Evolutionary conservation across 306 rosid species (phyloP).

Genomic region (Castanea crenata): DNA sequence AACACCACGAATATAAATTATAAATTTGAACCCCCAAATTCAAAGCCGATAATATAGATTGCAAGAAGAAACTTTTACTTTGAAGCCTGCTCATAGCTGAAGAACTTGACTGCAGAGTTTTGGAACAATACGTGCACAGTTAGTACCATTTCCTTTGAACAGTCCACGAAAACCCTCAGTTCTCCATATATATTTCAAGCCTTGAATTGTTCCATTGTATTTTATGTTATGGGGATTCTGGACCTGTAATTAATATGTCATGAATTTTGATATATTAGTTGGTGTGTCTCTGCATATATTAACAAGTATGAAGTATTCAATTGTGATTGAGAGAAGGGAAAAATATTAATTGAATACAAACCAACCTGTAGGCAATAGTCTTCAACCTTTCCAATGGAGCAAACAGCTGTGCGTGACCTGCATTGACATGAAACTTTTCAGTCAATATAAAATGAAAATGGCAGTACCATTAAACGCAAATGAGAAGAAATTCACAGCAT

Average conservation of each 20-base stretch:
- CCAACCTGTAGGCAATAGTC: slow-evolving; percentile 91
- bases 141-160: slow-evolving; percentile 95
- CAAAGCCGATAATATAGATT: neutral
- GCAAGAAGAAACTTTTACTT: slow-evolving; percentile 50
- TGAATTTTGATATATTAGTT: neutral
- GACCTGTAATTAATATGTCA: slow-evolving; percentile 50
- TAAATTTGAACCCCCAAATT: neutral
- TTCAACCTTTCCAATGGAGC: slow-evolving; percentile 97
- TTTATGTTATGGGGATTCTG: slow-evolving; percentile 91
- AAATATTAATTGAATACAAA: slow-evolving; percentile 14
- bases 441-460: neutral
- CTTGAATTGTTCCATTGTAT: slow-evolving; percentile 92
- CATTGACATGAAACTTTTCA: slow-evolving; percentile 5
- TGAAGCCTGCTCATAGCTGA: slow-evolving; percentile 98
- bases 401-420: slow-evolving; percentile 98
- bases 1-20: neutral
- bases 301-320: slow-evolving; percentile 9
- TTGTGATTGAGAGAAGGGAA: neutral
- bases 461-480: neutral
- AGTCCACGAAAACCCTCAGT: slow-evolving; percentile 93
- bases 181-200: slow-evolving; percentile 92
- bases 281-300: neutral
- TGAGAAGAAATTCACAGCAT: neutral
- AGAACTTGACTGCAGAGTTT: slow-evolving; percentile 97
- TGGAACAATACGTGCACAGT: slow-evolving; percentile 96